Conservation (phyloP, 2,329 filamentous ascomycete species). For the Xylariaceae sp. region DNA sequence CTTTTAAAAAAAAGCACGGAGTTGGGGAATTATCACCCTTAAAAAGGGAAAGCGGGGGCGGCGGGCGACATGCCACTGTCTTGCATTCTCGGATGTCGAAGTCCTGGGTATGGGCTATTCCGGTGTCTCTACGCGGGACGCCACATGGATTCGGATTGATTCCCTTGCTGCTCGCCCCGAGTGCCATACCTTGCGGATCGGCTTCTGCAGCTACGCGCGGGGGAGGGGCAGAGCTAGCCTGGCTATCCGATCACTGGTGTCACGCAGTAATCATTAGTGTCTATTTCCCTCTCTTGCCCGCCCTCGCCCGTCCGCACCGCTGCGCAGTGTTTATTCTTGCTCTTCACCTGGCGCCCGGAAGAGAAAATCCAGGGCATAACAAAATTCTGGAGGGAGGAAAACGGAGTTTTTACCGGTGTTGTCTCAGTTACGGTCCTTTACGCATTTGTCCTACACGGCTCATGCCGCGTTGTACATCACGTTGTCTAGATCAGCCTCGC, state of each 20-base stretch:
- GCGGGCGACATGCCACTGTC: conserved; percentile 27
- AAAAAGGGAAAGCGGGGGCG: conserved; percentile 17
- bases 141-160: conserved; percentile 24
- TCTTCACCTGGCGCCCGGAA: not conserved
- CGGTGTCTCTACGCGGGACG: conserved; percentile 20
- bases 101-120: conserved; percentile 11
- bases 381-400: not conserved
- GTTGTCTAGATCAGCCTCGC: conserved; percentile 3
- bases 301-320: not conserved
- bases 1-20: conserved; percentile 17
- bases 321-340: not conserved
- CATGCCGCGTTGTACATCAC: conserved; percentile 12
- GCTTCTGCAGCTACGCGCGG: conserved; percentile 18
- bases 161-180: conserved; percentile 4
- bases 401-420: not conserved
- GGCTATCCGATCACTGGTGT: conserved; percentile 8
- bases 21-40: conserved; percentile 11
- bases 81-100: conserved; percentile 26
- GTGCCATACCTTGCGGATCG: conserved; percentile 1
- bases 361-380: not conserved
- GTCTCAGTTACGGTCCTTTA: not conserved
- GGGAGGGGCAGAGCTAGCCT: conserved; percentile 4
- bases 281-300: too few species aligned
- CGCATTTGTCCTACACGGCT: not conserved
- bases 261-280: not conserved